These are phyloP conservation scores for Grigorovia yakushimaensis DNA, from an alignment of 805 yeast species.

Conservation along the genomic window DNA sequence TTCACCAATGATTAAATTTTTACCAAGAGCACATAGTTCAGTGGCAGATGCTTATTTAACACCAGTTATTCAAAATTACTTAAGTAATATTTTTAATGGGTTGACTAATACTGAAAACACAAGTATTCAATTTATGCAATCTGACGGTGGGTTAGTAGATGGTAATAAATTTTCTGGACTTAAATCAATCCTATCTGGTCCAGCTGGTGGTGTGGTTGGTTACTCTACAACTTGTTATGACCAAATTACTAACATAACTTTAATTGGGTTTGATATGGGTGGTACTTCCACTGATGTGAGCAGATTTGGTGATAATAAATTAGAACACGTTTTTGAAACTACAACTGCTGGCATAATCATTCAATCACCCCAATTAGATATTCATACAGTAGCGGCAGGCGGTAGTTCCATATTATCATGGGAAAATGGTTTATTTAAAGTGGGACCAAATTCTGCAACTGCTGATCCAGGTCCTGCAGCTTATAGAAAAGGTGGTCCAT, in stretches of 20 bases:
- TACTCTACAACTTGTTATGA: slow-evolving; percentile 74
- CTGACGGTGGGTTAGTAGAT: slow-evolving; percentile 90
- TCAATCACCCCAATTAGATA: slow-evolving; percentile 77
- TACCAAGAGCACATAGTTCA: slow-evolving; percentile 68
- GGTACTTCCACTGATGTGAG: slow-evolving; percentile 86
- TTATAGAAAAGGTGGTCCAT: slow-evolving; percentile 74
- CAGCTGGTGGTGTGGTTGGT: slow-evolving; percentile 98
- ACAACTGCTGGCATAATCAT: slow-evolving; percentile 76
- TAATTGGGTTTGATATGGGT: slow-evolving; percentile 84
- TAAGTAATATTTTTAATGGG: slow-evolving; percentile 53
- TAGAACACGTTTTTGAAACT: slow-evolving; percentile 75
- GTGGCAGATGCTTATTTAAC: slow-evolving; percentile 77
- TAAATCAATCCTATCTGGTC: slow-evolving; percentile 84
- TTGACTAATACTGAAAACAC: slow-evolving; percentile 40
- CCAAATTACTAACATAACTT: slow-evolving; percentile 43
- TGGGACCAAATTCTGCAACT: slow-evolving; percentile 81
- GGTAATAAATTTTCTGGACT: slow-evolving; percentile 79
- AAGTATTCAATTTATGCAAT: slow-evolving; percentile 79
- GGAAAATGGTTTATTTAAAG: slow-evolving; percentile 64
- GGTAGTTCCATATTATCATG: slow-evolving; percentile 65
- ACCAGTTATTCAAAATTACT: slow-evolving; percentile 62
- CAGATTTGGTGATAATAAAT: slow-evolving; percentile 55
- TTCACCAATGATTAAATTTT: slow-evolving; percentile 70
- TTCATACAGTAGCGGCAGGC: slow-evolving; percentile 78
- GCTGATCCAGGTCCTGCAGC: slow-evolving; percentile 90